These are phyloP conservation scores for Xylaria sp. DNA, from an alignment of 2,329 filamentous ascomycete genomes.

Conservation along the genomic window DNA sequence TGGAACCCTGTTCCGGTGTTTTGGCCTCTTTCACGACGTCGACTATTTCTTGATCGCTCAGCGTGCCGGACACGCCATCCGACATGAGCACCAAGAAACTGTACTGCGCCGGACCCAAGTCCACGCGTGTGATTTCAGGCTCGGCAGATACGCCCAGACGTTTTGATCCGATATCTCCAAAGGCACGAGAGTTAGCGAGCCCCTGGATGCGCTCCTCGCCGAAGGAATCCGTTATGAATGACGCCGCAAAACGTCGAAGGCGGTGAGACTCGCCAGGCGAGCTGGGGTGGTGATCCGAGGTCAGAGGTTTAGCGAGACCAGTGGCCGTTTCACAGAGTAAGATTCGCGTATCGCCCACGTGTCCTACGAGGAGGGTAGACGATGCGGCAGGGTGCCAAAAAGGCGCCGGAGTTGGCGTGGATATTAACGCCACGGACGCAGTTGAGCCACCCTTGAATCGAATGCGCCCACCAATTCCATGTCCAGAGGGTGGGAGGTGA, in stretches of 20 bases:
- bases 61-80: conserved; percentile 87
- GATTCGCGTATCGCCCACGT: conserved; percentile 93
- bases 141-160: conserved; percentile 94
- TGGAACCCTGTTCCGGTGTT: conserved; percentile 87
- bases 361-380: conserved; percentile 84
- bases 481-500: conserved; percentile 64
- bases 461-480: conserved; percentile 76
- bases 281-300: conserved; percentile 92
- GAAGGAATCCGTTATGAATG: conserved; percentile 94
- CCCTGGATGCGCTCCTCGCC: conserved; percentile 96
- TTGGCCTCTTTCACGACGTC: conserved; percentile 94
- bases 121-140: conserved; percentile 83
- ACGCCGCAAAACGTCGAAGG: conserved; percentile 83
- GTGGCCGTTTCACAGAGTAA: conserved; percentile 88
- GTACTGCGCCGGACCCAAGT: conserved; percentile 85
- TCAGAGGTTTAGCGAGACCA: conserved; percentile 82
- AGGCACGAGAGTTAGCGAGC: conserved; percentile 91
- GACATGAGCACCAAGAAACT: conserved; percentile 88
- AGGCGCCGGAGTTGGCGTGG: conserved; percentile 88
- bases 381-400: conserved; percentile 95
- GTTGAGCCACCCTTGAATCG: conserved; percentile 96
- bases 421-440: conserved; percentile 88
- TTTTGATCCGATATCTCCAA: conserved; percentile 92
- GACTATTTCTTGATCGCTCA: conserved; percentile 94
- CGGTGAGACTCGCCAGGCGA: conserved; percentile 84